Percentiles rank a stretch among this genome's conserved stretches.
Conservation (phyloP, 2,329 filamentous ascomycete genomes). For the Aureobasidium sp. region DNA sequence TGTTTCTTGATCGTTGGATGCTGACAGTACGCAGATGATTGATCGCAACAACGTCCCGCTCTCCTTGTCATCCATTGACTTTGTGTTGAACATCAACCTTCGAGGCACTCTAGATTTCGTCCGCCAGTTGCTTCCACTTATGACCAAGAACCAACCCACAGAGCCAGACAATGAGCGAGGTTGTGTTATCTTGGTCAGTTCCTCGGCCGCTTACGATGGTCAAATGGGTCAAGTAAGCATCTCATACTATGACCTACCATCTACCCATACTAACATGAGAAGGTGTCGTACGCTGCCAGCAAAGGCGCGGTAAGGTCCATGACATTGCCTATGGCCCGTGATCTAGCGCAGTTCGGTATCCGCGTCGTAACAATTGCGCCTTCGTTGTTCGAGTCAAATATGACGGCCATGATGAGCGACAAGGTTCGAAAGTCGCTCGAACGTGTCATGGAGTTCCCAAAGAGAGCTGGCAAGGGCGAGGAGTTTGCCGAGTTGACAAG, state of each 20-base stretch:
- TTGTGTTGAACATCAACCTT: slow-evolving; percentile 69
- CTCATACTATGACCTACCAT: neutral
- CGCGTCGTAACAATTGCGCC: slow-evolving; percentile 71
- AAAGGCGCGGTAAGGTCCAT: slow-evolving; percentile 69
- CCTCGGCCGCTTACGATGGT: slow-evolving; percentile 69
- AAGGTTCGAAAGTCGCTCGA: slow-evolving; percentile 61
- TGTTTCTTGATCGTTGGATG: neutral
- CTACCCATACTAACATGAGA: neutral
- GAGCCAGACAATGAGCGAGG: slow-evolving; percentile 61
- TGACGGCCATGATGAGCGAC: slow-evolving; percentile 63
- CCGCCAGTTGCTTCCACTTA: slow-evolving; percentile 58
- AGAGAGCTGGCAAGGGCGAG: slow-evolving; percentile 54
- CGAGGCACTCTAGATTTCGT: slow-evolving; percentile 69
- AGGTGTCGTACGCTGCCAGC: slow-evolving; percentile 61
- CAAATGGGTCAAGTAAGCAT: slow-evolving; percentile 58
- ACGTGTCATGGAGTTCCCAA: slow-evolving; percentile 66
- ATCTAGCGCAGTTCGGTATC: slow-evolving; percentile 64
- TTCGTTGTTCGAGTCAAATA: slow-evolving; percentile 64
- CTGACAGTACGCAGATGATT: slow-evolving; percentile 47
- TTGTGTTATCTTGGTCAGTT: slow-evolving; percentile 69
- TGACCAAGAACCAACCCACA: slow-evolving; percentile 48
- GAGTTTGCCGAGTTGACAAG: slow-evolving; percentile 64
- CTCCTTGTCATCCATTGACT: slow-evolving; percentile 58
- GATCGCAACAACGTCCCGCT: slow-evolving; percentile 57
- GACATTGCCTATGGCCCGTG: slow-evolving; percentile 69